These are phyloP conservation scores for Camellia sinensis DNA, from an alignment of 148 eudicot genomes.

Conservation along the genomic window DNA sequence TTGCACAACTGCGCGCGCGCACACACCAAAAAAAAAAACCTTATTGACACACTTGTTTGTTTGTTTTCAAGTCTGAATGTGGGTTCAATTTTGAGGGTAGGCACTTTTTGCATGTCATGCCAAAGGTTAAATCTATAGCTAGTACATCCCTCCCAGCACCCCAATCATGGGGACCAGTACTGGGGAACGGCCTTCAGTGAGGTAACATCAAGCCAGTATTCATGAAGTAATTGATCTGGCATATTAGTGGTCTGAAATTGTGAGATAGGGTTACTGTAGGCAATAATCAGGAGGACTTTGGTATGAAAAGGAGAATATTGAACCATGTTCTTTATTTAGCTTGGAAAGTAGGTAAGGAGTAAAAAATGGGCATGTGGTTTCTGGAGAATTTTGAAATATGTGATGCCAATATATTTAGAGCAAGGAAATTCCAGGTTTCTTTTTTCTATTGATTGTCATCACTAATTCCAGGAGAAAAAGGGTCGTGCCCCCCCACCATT, in stretches of 20 bases:
- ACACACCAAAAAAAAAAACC: too few species aligned
- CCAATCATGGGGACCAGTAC: not conserved
- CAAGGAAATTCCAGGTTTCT: not conserved
- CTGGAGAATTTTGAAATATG: conserved; percentile 2
- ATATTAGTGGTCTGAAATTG: not conserved
- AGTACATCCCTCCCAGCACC: not conserved
- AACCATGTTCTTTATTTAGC: not conserved
- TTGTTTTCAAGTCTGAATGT: not conserved
- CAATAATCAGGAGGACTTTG: not conserved
- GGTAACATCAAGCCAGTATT: not conserved
- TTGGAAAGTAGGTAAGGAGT: not conserved
- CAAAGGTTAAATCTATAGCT: not conserved
- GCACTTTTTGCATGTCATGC: not conserved
- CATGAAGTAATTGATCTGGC: not conserved
- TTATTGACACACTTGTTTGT: too few species aligned
- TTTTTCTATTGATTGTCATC: not conserved
- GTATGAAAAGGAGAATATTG: not conserved
- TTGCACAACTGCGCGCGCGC: too few species aligned
- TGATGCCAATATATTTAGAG: not conserved
- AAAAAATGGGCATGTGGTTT: not conserved
- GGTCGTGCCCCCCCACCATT: conserved; percentile 72
- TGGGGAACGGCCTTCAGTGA: not conserved
- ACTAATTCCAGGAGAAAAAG: conserved; percentile 62
- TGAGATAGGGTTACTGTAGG: not conserved
- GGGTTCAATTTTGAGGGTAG: not conserved